Percentiles rank a stretch among this genome's conserved stretches.
Conservation (phyloP, 805 yeast genomes). For the Dipodascopsis tothii region DNA sequence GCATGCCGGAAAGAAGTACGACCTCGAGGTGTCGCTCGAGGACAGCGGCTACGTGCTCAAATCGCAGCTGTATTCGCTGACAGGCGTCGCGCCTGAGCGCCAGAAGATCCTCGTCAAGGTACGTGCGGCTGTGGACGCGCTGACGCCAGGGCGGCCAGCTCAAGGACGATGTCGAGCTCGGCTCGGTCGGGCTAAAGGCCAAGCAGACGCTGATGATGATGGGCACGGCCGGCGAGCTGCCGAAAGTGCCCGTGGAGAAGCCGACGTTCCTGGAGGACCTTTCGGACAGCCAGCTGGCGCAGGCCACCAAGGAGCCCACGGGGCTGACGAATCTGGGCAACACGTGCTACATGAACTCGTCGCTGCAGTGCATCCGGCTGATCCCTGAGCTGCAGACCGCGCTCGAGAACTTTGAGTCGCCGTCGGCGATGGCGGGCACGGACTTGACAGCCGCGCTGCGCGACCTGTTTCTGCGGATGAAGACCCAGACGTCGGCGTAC, state of each 20-base stretch:
- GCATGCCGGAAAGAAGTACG: slow-evolving; percentile 62
- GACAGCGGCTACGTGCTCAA: slow-evolving; percentile 61
- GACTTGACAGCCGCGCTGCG: slow-evolving; percentile 32
- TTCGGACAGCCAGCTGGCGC: slow-evolving; percentile 37
- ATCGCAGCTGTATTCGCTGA: slow-evolving; percentile 57
- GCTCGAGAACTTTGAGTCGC: slow-evolving; percentile 29
- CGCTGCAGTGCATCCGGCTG: slow-evolving; percentile 49
- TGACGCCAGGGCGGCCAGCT: slow-evolving; percentile 61
- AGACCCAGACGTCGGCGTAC: slow-evolving; percentile 37
- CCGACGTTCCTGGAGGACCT: slow-evolving; percentile 65
- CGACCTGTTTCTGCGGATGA: slow-evolving; percentile 30
- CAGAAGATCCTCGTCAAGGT: slow-evolving; percentile 78
- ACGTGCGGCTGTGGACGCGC: not conserved
- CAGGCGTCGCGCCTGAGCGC: slow-evolving; percentile 78
- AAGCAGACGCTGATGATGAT: slow-evolving; percentile 74
- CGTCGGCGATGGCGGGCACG: slow-evolving; percentile 15
- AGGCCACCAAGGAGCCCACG: slow-evolving; percentile 40
- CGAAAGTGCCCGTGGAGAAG: slow-evolving; percentile 43
- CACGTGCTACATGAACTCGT: slow-evolving; percentile 69
- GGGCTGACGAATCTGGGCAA: slow-evolving; percentile 68
- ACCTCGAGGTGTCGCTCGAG: slow-evolving; percentile 45
- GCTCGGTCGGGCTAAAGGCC: slow-evolving; percentile 49
- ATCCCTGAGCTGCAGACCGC: slow-evolving; percentile 45
- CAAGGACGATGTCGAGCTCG: slow-evolving; percentile 56
- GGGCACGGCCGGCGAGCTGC: slow-evolving; percentile 77